Evolutionary conservation across 1,139 yeast species (phyloP).

Genomic region (Saccharomycopsis phalli): DNA sequence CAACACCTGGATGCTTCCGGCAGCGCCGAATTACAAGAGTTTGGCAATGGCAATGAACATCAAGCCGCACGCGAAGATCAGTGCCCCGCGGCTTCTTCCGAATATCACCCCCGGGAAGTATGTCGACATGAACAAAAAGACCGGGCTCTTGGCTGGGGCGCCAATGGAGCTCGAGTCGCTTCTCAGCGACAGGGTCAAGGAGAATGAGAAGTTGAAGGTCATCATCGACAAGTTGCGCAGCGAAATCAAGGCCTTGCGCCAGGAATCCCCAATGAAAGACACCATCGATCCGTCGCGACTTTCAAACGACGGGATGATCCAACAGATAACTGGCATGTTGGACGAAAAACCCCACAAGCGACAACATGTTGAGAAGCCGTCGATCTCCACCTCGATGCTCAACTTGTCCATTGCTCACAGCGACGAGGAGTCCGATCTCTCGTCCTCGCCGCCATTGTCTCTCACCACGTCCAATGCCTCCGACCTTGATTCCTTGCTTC

Average conservation of each 20-base stretch:
- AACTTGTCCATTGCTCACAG: constrained; percentile 1
- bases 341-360: constrained; percentile 4
- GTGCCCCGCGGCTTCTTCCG: constrained; percentile 9
- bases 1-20: constrained; percentile 1
- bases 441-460: constrained; percentile 17
- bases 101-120: constrained; percentile 11
- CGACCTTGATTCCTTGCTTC: constrained; percentile 13
- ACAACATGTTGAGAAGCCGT: constrained; percentile 2
- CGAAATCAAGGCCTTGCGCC: constrained; percentile 14
- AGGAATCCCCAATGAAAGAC: neutral
- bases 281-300: constrained; percentile 16
- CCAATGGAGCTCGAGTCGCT: constrained; percentile 11
- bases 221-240: constrained; percentile 18
- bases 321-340: neutral
- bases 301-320: constrained; percentile 1
- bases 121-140: too few relatives aligned
- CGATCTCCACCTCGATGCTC: constrained; percentile 6
- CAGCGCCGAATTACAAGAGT: too few relatives aligned
- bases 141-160: neutral
- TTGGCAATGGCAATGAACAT: constrained; percentile 9
- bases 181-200: constrained; percentile 14
- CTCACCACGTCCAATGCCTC: constrained; percentile 16
- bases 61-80: constrained; percentile 3
- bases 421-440: constrained; percentile 11
- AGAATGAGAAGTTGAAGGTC: constrained; percentile 18